Percentiles rank a stretch among this genome's conserved stretches.
phyloP scores from a whole-genome alignment of 306 rosid species.

The Fragaria vesca region DNA sequence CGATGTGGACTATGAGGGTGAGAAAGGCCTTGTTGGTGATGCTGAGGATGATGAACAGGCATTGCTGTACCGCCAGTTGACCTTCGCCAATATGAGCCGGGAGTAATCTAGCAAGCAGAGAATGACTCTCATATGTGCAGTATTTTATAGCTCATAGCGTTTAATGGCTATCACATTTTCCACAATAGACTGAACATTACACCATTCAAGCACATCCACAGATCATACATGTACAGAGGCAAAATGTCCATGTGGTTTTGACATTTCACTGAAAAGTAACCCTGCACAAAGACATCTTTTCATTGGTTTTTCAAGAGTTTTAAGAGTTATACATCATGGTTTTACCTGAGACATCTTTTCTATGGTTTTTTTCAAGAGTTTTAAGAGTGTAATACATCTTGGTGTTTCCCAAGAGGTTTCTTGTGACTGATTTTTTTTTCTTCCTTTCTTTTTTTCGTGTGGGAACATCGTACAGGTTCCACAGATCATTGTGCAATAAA shows the following conservation, averaged over 20 bases:
- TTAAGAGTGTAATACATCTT: neutral
- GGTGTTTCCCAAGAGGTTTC: neutral
- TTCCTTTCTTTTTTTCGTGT: neutral
- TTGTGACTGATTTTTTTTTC: neutral
- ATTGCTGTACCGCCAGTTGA: constrained; percentile 52
- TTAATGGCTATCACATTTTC: neutral
- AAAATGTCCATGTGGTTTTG: neutral
- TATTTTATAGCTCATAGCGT: neutral
- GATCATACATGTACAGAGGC: neutral
- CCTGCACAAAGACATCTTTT: neutral
- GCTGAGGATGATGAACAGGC: constrained; percentile 53
- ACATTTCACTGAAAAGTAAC: neutral
- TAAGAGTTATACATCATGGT: neutral
- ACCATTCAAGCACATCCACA: constrained; percentile 4
- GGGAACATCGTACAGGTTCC: neutral
- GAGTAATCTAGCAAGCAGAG: constrained; percentile 13
- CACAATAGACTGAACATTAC: neutral
- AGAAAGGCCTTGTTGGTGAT: constrained; percentile 42
- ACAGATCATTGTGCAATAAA: neutral
- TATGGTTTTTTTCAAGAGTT: neutral
- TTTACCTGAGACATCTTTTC: neutral
- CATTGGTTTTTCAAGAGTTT: neutral
- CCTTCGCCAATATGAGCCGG: constrained; percentile 37
- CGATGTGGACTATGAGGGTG: constrained; percentile 51
- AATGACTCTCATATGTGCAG: neutral